These are phyloP conservation scores for Annulohypoxylon moriforme DNA, from an alignment of 495 filamentous ascomycete genomes.

Conservation along the genomic window DNA sequence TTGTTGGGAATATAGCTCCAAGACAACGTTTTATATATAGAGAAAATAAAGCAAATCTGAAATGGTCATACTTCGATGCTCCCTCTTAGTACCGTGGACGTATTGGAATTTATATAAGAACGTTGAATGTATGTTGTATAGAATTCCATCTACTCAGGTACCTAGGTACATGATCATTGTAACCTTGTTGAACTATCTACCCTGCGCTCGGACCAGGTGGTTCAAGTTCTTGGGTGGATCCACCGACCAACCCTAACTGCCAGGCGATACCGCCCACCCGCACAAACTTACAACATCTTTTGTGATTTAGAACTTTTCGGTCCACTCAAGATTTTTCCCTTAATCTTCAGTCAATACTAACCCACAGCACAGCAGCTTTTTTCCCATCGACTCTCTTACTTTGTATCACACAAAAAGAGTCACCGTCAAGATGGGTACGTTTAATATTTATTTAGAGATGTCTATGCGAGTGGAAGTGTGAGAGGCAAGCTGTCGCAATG, in stretches of 20 bases:
- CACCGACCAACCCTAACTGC: constrained; percentile 48
- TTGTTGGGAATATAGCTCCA: background rate
- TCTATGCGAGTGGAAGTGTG: constrained; percentile 59
- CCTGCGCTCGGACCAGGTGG: background rate
- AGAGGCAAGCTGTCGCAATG: constrained; percentile 19
- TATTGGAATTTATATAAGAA: no score
- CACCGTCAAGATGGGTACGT: constrained; percentile 66
- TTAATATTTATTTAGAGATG: constrained; percentile 47
- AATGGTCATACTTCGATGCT: no score
- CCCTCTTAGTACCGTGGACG: no score
- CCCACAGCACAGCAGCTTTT: constrained; percentile 52
- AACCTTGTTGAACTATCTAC: background rate
- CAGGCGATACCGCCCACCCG: constrained; percentile 54
- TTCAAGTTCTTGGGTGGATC: background rate
- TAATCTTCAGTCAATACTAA: constrained; percentile 42
- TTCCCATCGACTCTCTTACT: constrained; percentile 54
- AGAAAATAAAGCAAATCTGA: constrained; percentile 5
- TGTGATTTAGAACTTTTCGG: constrained; percentile 33
- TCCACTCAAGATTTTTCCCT: constrained; percentile 36
- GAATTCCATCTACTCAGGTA: background rate
- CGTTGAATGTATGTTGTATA: no score
- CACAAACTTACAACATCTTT: constrained; percentile 44
- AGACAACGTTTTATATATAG: constrained; percentile 12
- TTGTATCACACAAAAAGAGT: constrained; percentile 49
- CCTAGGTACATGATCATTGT: background rate